Base-by-base conservation (phyloP, 2,329 filamentous ascomycete species). In the Penicillium sp. region DNA sequence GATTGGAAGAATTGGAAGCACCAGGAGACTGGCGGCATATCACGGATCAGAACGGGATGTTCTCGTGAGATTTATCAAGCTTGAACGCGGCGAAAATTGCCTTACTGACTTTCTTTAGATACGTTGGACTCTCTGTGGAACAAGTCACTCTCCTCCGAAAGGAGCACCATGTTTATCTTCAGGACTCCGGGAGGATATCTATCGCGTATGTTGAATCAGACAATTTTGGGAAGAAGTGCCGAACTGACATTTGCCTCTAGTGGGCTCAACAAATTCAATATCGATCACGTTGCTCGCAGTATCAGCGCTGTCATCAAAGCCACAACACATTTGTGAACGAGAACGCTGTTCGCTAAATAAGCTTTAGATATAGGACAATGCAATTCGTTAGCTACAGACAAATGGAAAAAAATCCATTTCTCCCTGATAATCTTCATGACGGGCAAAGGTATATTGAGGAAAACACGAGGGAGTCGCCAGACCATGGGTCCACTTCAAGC, bases 401-500 rank as follows among this genome's bases (percentile, higher is more conserved):
- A 26, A 26, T 26, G 25, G 4, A 4, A 26, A 4, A 4, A 26
- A 26, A 26, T 26, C 7, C 4, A 26, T 26, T 26, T 26, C 25
- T 26, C 25, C 25, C 25, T 26, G 25, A 19, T 19, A 19, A 19
- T 19, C 19, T 19, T 19, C 19, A 19, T 19, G 19, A 19, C 19
- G 31, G 31, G 19, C 19, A 19, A 19, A 19, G 19, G 19, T 19
- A 1, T 19, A 19, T 19, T 19, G 19, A 19, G 26, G 26, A 27
- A 55, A 55, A n/a, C 53, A 55, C 6, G 47, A 14, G 21, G 62
- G 62, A 4, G 58, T 60, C 11, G 44, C 72, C 64, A 87, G 88
- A 1, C 84, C 86, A 4, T 78, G 72, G 26, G 81, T 88, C 91
- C 91, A 96, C 58, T 83, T 77, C 67, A 93, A 75, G 58, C 88